Percentiles rank a stretch among this genome's conserved stretches.
These are phyloP conservation scores for Neospermospora avenae DNA, from an alignment of 2,329 filamentous ascomycete genomes.

Conservation along the genomic window DNA sequence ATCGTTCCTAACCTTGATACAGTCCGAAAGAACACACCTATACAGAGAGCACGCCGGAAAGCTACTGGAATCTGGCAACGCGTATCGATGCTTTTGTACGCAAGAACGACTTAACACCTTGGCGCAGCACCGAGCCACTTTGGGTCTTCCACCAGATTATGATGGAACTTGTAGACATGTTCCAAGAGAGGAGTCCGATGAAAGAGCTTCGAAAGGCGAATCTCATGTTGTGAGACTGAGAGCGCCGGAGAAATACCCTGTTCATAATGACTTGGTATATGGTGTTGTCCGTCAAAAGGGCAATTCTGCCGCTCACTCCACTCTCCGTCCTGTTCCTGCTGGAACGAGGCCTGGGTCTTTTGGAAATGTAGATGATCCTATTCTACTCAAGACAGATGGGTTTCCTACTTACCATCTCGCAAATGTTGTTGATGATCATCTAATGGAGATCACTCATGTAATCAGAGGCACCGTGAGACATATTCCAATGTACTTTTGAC, in stretches of 20 bases:
- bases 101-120: conserved; percentile 65
- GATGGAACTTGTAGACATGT: conserved; percentile 72
- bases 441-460: conserved; percentile 95
- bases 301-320: conserved; percentile 41
- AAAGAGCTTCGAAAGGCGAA: conserved; percentile 66
- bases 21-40: conserved; percentile 75
- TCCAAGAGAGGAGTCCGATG: conserved; percentile 62
- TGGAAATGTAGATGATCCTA: conserved; percentile 69
- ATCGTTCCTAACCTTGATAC: conserved; percentile 17
- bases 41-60: conserved; percentile 70
- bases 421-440: conserved; percentile 93
- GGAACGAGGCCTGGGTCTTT: conserved; percentile 5
- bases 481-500: not conserved
- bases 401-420: conserved; percentile 96
- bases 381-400: conserved; percentile 87
- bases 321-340: conserved; percentile 40
- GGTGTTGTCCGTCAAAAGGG: conserved; percentile 56
- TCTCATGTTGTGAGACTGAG: conserved; percentile 75
- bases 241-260: conserved; percentile 57
- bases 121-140: conserved; percentile 58
- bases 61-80: conserved; percentile 67
- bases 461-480: conserved; percentile 72
- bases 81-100: conserved; percentile 92
- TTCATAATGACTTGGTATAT: conserved; percentile 77
- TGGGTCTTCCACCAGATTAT: conserved; percentile 58